These are phyloP conservation scores for Neurospora sp. DNA, from an alignment of 495 filamentous ascomycete genomes.

Conservation along the genomic window DNA sequence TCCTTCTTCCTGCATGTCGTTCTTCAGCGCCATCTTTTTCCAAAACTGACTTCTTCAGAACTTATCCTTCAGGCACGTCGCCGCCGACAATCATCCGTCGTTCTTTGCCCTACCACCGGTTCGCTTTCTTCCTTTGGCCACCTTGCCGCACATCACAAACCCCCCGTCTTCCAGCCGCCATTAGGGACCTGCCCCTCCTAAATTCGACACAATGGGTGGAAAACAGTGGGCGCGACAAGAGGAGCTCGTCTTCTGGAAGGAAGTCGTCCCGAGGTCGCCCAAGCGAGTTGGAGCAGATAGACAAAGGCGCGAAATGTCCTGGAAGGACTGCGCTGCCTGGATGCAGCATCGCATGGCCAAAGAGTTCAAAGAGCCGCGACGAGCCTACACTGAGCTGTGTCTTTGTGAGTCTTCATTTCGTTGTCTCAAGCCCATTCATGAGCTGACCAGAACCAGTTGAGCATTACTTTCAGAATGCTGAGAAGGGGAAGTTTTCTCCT, in stretches of 20 bases:
- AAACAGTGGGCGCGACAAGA: constrained; percentile 29
- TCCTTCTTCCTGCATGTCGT: not conserved
- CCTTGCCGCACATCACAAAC: not conserved
- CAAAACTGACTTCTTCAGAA: not conserved
- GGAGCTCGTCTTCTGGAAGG: constrained; percentile 32
- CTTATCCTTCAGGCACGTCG: not conserved
- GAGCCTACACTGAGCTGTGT: constrained; percentile 25
- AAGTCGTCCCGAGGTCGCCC: constrained; percentile 24
- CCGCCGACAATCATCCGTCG: not conserved
- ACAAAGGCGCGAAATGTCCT: constrained; percentile 16
- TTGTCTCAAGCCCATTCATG: not conserved
- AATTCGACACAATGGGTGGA: constrained; percentile 26
- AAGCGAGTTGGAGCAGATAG: constrained; percentile 24
- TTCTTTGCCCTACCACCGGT: not conserved
- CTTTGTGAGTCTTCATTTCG: constrained; percentile 25
- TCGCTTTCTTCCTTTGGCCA: not conserved
- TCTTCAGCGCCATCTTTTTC: not conserved
- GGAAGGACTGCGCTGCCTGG: constrained; percentile 19
- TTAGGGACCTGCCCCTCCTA: not conserved
- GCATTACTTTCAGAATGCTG: constrained; percentile 35
- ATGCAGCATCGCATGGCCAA: constrained; percentile 25
- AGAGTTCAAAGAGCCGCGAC: constrained; percentile 3
- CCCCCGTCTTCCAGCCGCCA: not conserved
- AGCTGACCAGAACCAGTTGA: constrained; percentile 27
- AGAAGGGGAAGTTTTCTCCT: constrained; percentile 21